A percentile compares a stretch with the other conserved stretches of the same genome.
Conservation (phyloP, 2,329 filamentous ascomycete species). For the Mycocentrospora acerina region DNA sequence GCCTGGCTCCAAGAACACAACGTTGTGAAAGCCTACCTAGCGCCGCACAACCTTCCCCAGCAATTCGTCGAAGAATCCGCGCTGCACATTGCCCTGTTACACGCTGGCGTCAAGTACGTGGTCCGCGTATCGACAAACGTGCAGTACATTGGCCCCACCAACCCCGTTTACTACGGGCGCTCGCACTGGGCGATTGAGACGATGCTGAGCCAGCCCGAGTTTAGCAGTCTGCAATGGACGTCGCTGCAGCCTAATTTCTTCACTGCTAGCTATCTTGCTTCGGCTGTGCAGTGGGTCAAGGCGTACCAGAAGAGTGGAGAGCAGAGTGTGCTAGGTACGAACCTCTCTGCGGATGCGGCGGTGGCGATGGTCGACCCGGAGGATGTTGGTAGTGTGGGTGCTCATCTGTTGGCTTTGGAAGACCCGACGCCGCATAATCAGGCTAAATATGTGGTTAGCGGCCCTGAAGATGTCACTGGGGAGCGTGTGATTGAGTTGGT, state of each 20-base stretch:
- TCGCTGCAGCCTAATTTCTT: constrained; percentile 6
- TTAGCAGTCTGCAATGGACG: constrained; percentile 4
- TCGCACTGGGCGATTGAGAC: constrained; percentile 8
- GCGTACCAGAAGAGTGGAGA: not conserved
- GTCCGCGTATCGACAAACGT: constrained; percentile 6
- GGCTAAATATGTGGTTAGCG: constrained; percentile 8
- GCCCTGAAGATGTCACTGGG: constrained; percentile 9
- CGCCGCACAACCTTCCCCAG: constrained; percentile 10
- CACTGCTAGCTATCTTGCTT: not conserved
- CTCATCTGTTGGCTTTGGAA: constrained; percentile 7
- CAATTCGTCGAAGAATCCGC: constrained; percentile 9
- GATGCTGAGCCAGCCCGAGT: constrained; percentile 4
- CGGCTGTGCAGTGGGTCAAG: not conserved
- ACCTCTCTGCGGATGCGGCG: not conserved
- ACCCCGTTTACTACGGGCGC: constrained; percentile 4
- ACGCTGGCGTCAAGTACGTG: too few species aligned
- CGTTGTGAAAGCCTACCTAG: constrained; percentile 6
- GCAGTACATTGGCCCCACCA: constrained; percentile 3
- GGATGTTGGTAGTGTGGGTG: constrained; percentile 8
- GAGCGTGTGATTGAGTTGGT: constrained; percentile 8
- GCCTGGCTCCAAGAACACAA: constrained; percentile 6
- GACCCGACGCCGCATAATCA: constrained; percentile 7
- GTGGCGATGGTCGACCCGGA: constrained; percentile 7
- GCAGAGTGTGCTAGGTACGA: constrained; percentile 1
- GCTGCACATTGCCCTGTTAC: constrained; percentile 2